These are phyloP conservation scores for Beauveria australis DNA, from an alignment of 2,329 filamentous ascomycete species.

Conservation along the genomic window DNA sequence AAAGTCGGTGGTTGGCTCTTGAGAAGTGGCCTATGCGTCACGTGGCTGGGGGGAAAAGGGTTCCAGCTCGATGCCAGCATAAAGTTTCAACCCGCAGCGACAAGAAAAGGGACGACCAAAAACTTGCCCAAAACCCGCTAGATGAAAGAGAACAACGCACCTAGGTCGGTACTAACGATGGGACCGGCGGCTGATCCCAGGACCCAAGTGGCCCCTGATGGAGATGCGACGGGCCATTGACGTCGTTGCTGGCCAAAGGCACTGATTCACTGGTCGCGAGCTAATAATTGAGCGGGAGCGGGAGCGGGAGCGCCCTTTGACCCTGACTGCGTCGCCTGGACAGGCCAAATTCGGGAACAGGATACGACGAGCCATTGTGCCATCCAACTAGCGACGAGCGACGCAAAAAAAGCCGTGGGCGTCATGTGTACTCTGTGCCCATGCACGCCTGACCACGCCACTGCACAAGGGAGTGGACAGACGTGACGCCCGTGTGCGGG, in stretches of 20 bases:
- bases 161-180: not conserved
- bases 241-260: not conserved
- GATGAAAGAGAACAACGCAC: not conserved
- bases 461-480: not conserved
- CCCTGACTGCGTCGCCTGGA: constrained; percentile 4
- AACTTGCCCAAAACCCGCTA: not conserved
- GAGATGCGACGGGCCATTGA: not conserved
- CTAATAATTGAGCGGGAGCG: not conserved
- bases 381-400: not conserved
- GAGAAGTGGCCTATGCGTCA: constrained; percentile 2
- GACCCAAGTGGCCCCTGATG: not conserved
- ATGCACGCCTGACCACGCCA: constrained; percentile 10
- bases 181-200: not conserved
- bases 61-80: not conserved
- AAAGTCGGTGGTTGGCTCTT: constrained; percentile 11
- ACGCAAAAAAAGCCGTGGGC: not conserved
- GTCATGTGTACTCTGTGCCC: constrained; percentile 1
- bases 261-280: too few species aligned
- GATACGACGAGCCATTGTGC: not conserved
- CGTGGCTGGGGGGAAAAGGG: constrained; percentile 5
- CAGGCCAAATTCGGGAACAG: not conserved
- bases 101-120: not conserved
- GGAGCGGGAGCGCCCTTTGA: not conserved
- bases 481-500: not conserved
- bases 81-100: not conserved